Conservation (phyloP, 2,329 filamentous ascomycete species). For the Tolypocladium cylindrosporum region DNA sequence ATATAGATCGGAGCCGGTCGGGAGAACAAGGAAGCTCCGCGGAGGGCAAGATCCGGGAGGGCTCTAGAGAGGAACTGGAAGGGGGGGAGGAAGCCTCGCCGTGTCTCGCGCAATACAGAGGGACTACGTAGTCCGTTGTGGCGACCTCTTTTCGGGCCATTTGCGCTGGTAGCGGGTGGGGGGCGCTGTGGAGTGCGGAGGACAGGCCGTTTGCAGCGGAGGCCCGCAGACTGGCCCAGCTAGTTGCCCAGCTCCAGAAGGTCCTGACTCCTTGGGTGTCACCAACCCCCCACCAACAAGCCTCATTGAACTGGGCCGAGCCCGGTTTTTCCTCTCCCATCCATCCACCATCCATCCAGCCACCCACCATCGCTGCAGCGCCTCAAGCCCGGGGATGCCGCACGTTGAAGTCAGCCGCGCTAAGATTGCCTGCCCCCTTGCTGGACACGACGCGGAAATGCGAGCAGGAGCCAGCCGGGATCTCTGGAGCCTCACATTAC, state of each 20-base stretch:
- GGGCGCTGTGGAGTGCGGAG: neutral
- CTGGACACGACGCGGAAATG: neutral
- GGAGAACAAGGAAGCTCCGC: neutral
- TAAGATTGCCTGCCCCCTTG: neutral
- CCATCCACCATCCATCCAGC: neutral
- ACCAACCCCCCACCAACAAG: neutral
- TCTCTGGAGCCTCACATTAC: neutral
- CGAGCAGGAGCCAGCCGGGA: neutral
- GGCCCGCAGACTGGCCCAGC: slow-evolving; percentile 2
- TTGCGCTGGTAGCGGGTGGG: neutral
- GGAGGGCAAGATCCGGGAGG: neutral
- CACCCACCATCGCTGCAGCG: neutral
- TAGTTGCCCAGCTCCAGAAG: neutral
- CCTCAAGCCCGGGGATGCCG: slow-evolving; percentile 3
- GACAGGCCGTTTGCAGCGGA: neutral
- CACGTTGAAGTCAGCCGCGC: slow-evolving; percentile 5
- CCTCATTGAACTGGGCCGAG: neutral
- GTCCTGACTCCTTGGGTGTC: neutral
- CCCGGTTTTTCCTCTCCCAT: neutral
- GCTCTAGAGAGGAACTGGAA: neutral
- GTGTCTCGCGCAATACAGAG: neutral
- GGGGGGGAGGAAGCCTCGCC: neutral
- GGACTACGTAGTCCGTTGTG: neutral
- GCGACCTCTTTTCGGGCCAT: neutral
- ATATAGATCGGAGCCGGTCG: neutral